phyloP scores from a whole-genome alignment of 2,329 filamentous ascomycete species.

The Aureobasidium sp. region DNA sequence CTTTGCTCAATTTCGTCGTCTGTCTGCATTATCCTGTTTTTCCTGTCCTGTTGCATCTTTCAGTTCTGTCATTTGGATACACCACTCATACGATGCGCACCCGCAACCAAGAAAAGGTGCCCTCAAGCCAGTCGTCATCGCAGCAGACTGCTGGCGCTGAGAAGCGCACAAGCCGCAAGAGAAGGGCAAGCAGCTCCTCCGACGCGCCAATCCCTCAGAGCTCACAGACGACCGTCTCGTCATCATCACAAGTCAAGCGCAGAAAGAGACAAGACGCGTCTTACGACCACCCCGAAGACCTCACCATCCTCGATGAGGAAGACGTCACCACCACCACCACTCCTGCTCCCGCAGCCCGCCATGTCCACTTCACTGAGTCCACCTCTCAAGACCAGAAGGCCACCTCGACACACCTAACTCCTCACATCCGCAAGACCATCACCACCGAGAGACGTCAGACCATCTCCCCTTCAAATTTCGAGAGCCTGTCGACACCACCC shows the following conservation, averaged over 20 bases:
- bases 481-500: conserved; percentile 20
- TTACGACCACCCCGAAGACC: conserved; percentile 10
- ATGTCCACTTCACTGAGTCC: conserved; percentile 26
- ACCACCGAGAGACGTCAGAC: conserved; percentile 27
- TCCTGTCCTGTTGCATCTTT: not conserved
- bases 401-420: conserved; percentile 29
- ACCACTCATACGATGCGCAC: conserved; percentile 12
- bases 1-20: not conserved
- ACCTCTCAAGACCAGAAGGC: conserved; percentile 18
- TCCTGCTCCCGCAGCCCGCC: conserved; percentile 18
- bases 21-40: not conserved
- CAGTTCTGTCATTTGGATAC: not conserved
- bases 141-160: conserved; percentile 1
- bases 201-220: conserved; percentile 14
- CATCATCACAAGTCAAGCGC: conserved; percentile 16
- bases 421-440: conserved; percentile 26
- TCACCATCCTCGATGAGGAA: conserved; percentile 4
- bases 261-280: conserved; percentile 18
- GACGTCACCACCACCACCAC: conserved; percentile 7
- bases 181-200: conserved; percentile 17
- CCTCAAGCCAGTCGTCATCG: conserved; percentile 7
- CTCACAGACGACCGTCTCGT: not conserved
- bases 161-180: conserved; percentile 16
- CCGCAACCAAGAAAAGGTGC: conserved; percentile 17
- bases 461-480: conserved; percentile 21